These are phyloP conservation scores for Candida suzukii DNA, from an alignment of 805 yeast genomes.

Conservation along the genomic window DNA sequence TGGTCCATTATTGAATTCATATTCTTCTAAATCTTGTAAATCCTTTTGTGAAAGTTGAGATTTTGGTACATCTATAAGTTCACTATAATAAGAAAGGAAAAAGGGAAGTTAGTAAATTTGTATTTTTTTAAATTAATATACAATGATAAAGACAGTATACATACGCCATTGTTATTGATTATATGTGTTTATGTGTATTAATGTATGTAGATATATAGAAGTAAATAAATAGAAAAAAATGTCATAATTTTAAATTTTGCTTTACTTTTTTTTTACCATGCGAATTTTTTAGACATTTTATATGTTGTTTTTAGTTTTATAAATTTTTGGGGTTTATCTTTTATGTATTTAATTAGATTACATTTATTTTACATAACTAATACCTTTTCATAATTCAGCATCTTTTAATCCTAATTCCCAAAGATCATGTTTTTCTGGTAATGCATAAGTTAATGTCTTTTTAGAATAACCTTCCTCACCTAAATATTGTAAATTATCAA, in stretches of 20 bases:
- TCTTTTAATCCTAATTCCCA: conserved; percentile 39
- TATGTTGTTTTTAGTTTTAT: no score
- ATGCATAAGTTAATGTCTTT: conserved; percentile 53
- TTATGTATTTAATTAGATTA: no score
- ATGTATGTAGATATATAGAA: no score
- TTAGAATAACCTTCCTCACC: conserved; percentile 51
- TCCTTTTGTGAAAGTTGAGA: conserved; percentile 77
- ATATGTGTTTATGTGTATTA: neutral
- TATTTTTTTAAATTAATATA: no score
- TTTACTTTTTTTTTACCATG: no score
- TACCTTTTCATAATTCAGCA: no score
- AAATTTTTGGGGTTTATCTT: no score
- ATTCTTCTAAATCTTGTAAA: conserved; percentile 76
- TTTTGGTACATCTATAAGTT: conserved; percentile 64
- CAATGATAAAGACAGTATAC: neutral
- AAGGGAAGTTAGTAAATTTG: neutral
- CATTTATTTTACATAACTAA: no score
- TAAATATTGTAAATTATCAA: conserved; percentile 55
- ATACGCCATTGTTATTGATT: conserved; percentile 1
- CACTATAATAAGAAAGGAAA: no score
- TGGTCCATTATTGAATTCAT: conserved; percentile 87
- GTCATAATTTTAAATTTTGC: no score
- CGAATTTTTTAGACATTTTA: no score
- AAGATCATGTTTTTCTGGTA: conserved; percentile 74
- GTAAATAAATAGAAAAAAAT: no score